Percentiles rank a stretch among this genome's conserved stretches.
Conservation (phyloP, 2,329 filamentous ascomycete genomes). For the Penicillium sp. region DNA sequence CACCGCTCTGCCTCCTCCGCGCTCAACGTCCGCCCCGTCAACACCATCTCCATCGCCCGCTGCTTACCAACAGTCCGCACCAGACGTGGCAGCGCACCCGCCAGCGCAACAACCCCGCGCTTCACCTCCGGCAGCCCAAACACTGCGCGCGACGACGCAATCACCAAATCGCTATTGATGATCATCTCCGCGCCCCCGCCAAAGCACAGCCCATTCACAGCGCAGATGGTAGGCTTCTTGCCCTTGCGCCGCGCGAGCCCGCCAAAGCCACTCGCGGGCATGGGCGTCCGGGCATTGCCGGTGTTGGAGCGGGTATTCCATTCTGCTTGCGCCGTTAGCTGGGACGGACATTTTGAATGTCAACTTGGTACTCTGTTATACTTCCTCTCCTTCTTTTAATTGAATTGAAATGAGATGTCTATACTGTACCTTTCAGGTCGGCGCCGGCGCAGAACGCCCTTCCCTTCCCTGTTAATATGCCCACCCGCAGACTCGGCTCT, state of each 20-base stretch:
- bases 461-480: conserved; percentile 43
- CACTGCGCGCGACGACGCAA: conserved; percentile 55
- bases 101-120: conserved; percentile 67
- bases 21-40: conserved; percentile 60
- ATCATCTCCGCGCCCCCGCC: conserved; percentile 77
- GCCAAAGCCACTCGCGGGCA: conserved; percentile 40
- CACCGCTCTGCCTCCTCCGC: conserved; percentile 62
- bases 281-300: conserved; percentile 15
- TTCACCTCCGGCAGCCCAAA: conserved; percentile 72
- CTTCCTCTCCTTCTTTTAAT: no score
- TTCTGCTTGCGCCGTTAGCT: conserved; percentile 24
- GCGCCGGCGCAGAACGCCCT: conserved; percentile 47
- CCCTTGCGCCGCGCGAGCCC: conserved; percentile 46
- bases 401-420: neutral
- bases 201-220: conserved; percentile 71
- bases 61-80: conserved; percentile 64
- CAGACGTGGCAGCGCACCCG: conserved; percentile 67
- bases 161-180: conserved; percentile 67
- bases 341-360: no score
- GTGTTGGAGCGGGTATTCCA: conserved; percentile 30
- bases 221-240: conserved; percentile 70
- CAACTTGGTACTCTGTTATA: no score
- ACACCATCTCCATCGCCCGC: conserved; percentile 69
- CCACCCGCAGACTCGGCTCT: conserved; percentile 42
- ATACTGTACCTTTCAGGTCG: conserved; percentile 44